A percentile compares a stretch with the other conserved stretches of the same genome.
Conservation (phyloP, 2,329 filamentous ascomycete species). For the Xylaria polymorpha region DNA sequence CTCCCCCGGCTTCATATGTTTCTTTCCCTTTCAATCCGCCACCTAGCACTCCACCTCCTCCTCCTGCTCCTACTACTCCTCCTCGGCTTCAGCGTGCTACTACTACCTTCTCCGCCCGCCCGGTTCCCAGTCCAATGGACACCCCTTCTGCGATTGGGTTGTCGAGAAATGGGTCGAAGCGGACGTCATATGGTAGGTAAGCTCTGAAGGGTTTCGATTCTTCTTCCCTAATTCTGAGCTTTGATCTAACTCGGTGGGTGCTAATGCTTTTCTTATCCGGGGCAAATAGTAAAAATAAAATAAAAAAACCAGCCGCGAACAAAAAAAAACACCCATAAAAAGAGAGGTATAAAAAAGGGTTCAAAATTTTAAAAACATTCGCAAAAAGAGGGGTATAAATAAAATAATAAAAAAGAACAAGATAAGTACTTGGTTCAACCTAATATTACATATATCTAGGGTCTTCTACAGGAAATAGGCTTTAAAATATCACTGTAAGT, state of each 20-base stretch:
- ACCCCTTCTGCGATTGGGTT: neutral
- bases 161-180: neutral
- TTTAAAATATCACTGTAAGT: neutral
- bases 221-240: neutral
- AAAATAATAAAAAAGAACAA: neutral
- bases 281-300: too few species aligned
- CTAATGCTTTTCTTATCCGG: too few species aligned
- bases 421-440: neutral
- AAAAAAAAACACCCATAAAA: too few species aligned
- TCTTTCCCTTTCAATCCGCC: neutral
- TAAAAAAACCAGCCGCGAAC: too few species aligned
- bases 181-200: neutral
- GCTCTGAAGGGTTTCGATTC: neutral
- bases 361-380: neutral
- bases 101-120: neutral
- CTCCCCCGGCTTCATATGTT: too few species aligned
- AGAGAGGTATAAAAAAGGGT: too few species aligned
- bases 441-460: neutral
- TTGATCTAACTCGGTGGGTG: too few species aligned
- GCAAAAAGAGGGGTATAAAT: neutral
- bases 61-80: neutral
- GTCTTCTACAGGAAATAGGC: neutral
- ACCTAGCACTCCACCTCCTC: neutral
- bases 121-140: neutral
- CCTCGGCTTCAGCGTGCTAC: neutral